A percentile compares a stretch with the other conserved stretches of the same genome.
Evolutionary conservation across 148 eudicot genomes (phyloP).

Genomic region (Limonium bicolor): DNA sequence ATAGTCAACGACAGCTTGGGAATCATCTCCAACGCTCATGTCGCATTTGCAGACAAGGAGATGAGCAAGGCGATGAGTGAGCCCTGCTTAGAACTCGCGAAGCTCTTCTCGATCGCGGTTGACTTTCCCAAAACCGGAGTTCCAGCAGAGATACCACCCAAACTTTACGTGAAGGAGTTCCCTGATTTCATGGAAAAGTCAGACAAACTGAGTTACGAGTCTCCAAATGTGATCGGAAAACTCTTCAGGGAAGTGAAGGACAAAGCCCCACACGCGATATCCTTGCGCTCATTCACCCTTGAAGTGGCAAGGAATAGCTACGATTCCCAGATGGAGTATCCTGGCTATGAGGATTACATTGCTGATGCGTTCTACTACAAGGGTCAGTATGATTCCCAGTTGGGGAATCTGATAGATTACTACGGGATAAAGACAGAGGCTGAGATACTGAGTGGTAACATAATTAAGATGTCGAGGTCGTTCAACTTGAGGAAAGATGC

Average conservation of each 20-base stretch:
- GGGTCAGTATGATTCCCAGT: conserved; percentile 24
- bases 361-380: conserved; percentile 23
- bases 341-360: conserved; percentile 23
- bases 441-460: conserved; percentile 30
- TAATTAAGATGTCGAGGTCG: conserved; percentile 26
- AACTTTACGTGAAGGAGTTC: conserved; percentile 30
- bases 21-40: conserved; percentile 65
- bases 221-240: conserved; percentile 24
- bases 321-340: conserved; percentile 26
- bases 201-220: conserved; percentile 26
- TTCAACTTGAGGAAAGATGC: conserved; percentile 28
- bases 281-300: conserved; percentile 11
- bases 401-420: conserved; percentile 30
- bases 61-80: conserved; percentile 30
- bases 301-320: conserved; percentile 15
- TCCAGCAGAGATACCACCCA: conserved; percentile 43
- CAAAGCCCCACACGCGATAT: conserved; percentile 15
- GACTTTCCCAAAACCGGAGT: conserved; percentile 80
- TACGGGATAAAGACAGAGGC: conserved; percentile 36
- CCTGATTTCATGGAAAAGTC: conserved; percentile 52
- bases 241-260: conserved; percentile 26
- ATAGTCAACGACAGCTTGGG: conserved; percentile 71
- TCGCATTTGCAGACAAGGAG: conserved; percentile 53
- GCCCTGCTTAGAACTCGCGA: conserved; percentile 50
- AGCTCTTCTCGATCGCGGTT: conserved; percentile 54